phyloP scores from a whole-genome alignment of 306 rosid species.

The Quercus berberidifolia region DNA sequence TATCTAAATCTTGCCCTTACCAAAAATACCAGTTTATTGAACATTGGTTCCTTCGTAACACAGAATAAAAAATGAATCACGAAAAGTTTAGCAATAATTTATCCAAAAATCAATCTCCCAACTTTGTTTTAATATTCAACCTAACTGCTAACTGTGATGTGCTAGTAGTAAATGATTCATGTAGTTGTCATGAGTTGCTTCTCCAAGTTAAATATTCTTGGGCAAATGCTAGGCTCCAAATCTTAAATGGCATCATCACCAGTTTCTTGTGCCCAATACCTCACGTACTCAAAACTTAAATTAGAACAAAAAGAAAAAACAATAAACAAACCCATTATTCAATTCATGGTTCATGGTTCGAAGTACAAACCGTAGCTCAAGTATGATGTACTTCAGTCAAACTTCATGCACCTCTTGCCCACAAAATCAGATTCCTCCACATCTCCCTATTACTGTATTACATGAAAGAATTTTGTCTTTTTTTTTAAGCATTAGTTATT shows the following conservation, averaged over 20 bases:
- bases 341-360: neutral
- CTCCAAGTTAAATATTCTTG: neutral
- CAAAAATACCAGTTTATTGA: too few species aligned
- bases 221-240: neutral
- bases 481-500: neutral
- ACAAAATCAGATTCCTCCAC: slow-evolving; percentile 38
- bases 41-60: too few species aligned
- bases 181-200: neutral
- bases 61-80: too few species aligned
- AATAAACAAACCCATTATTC: too few species aligned
- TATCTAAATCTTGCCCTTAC: too few species aligned
- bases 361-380: slow-evolving; percentile 18
- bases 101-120: too few species aligned
- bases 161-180: neutral
- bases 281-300: neutral
- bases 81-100: too few species aligned
- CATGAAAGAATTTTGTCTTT: slow-evolving; percentile 29
- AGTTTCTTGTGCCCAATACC: neutral
- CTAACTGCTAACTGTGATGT: neutral
- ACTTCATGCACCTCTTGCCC: slow-evolving; percentile 22
- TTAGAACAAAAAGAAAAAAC: neutral
- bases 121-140: neutral
- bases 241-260: neutral
- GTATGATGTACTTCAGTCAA: slow-evolving; percentile 39
- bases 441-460: slow-evolving; percentile 6